Base-by-base conservation (phyloP, 345 rosid genomes). In the Pistacia atlantica region DNA sequence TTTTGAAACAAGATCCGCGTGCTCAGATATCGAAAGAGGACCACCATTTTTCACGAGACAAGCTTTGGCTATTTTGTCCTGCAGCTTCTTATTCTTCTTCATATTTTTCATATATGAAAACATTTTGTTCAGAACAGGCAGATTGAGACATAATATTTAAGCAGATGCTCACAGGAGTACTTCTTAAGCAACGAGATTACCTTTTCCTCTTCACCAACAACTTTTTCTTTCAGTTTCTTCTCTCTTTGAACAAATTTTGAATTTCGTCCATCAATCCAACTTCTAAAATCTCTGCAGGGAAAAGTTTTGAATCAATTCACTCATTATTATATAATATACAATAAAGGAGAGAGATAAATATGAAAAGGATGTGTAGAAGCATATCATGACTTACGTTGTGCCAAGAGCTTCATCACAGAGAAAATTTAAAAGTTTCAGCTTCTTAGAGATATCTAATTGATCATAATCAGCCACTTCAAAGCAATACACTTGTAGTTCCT, bases 331-430 rank as follows among this genome's bases (percentile, higher is more conserved):
- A 11, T 67, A 45, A 46, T 22, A 45, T n/a, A n/a, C 33, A 46
- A 45, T 42, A 8, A 22, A 1, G 20, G 70, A 66, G 16, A 67
- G 25, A 6, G 20, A 67, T 45, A 54, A 45, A 20, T 8, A 62
- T 65, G 49, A 65, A 65, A 8, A 63, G 17, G 3, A 10, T 65
- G 45, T 10, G 20, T 18, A 64, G 8, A 65, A 8, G 49, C 62
- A 18, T 65, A 38, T 6, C n/a, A 37, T 28, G 11, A 80, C 92
- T 81, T 84, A 90, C 93, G 3, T 28, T 5, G 88, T 89, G 80
- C 86, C 80, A 75, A 89, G 90, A 38, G 81, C 80, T 77, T 91
- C 93, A 78, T 90, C 89, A 14, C 93, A 91, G 66, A 91, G 65
- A 84, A 88, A 82, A 69, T 86, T 89, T 63, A 89, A 78, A 71